Base-by-base conservation (phyloP, 176 grass and related monocot species). In the Carex littledalei region DNA sequence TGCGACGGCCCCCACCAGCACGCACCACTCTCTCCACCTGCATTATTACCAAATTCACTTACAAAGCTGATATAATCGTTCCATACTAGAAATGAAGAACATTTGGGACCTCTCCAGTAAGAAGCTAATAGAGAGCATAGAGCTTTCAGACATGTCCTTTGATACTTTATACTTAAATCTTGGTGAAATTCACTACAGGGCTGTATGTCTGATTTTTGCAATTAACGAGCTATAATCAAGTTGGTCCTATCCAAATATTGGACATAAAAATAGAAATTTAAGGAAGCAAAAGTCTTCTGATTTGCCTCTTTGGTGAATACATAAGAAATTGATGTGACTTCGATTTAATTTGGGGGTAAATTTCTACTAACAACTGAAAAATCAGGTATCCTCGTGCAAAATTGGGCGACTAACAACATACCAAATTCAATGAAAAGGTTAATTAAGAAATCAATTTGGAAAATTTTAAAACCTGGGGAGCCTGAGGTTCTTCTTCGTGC, bases 1-100 rank as follows among this genome's bases (percentile, higher is more conserved):
- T 98, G 50, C 95, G 92, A 32, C 92, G 89, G 39, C 71, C 85
- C 4, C 86, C 86, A 58, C 88, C 84, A 2, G 82, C 87, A 65
- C 54, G 91, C 13, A 91, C 67, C 34, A 94, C 95, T 76, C 90
- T 87, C 41, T 92, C 95, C 73, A 80, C 92, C 92, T 98, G 39
- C 16, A 63, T 62, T 12, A 15, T 65, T 65, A 39, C 32, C 8
- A 64, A 16, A 81, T 63, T 62, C 1, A 11, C 15, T n/a, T 32
- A 13, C 24, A 32, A 0, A 80, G 31, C 6, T 31, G 16, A 31
- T 17, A 59, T 32, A 24, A 79, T 79, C n/a, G 43, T 22, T 50
- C 18, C 39, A 50, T 45, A 29, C 35, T 0, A 9, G 43, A 53
- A 77, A 77, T 7, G 18, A 41, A 10, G 32, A 47, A 41, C 35